Conservation (phyloP, 352 stramenopile species). For the Globisporangium cederbergense region DNA sequence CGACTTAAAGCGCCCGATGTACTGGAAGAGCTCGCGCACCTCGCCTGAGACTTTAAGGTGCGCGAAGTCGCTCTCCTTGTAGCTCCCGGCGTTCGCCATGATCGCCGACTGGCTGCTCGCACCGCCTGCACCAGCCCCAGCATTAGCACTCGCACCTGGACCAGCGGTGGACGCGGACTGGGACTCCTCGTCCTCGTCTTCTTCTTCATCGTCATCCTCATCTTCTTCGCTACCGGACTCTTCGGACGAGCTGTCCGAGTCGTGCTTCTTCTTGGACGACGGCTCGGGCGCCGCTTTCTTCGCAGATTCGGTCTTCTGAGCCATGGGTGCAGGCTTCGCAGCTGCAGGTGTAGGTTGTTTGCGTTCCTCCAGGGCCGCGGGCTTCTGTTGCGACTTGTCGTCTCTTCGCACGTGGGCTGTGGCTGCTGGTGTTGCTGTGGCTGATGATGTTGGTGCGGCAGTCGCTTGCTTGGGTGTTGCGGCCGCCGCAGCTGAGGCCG, state of each 20-base stretch:
- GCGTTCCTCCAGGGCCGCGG: constrained; percentile 16
- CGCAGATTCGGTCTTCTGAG: constrained; percentile 25
- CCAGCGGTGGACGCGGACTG: constrained; percentile 20
- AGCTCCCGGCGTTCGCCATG: constrained; percentile 64
- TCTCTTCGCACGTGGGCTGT: constrained; percentile 20
- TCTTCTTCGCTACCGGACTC: constrained; percentile 66
- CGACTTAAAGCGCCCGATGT: constrained; percentile 93
- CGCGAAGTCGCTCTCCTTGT: constrained; percentile 88
- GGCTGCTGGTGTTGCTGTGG: neutral
- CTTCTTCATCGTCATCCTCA: constrained; percentile 64
- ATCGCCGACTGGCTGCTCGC: constrained; percentile 44
- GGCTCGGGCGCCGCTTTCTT: constrained; percentile 32
- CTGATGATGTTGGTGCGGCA: neutral
- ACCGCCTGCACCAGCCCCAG: constrained; percentile 12
- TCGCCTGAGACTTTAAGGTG: constrained; percentile 89
- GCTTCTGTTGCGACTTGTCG: constrained; percentile 21
- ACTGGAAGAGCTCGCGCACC: constrained; percentile 91
- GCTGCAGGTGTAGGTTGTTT: neutral
- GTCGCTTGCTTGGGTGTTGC: constrained; percentile 13
- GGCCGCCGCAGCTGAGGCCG: neutral
- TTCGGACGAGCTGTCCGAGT: constrained; percentile 68
- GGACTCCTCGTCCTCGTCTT: constrained; percentile 43
- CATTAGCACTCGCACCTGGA: constrained; percentile 7
- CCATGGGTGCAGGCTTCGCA: constrained; percentile 25
- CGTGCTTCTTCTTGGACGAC: constrained; percentile 37